Conservation (phyloP, 2,329 filamentous ascomycete species). For the Cytospora chrysosperma region DNA sequence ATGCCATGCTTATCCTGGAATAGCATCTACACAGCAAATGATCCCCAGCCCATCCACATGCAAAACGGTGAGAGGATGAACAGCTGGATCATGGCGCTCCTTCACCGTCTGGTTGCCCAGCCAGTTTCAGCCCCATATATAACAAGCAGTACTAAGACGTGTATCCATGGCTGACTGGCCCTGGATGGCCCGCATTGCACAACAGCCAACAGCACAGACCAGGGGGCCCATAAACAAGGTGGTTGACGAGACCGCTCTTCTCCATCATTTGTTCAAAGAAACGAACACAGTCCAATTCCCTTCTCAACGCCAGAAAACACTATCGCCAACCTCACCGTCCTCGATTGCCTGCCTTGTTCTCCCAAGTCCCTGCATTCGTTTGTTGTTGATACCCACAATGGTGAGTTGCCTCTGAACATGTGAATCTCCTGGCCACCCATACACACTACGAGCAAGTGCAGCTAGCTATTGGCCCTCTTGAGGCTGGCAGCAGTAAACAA, state of each 20-base stretch:
- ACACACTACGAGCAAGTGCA: constrained; percentile 6
- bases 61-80: too few relatives aligned
- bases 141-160: background rate
- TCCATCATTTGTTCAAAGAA: constrained; percentile 25
- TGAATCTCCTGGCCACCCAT: background rate
- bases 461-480: constrained; percentile 8
- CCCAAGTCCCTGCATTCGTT: background rate
- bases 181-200: constrained; percentile 4
- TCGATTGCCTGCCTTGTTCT: constrained; percentile 11
- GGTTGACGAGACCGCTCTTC: constrained; percentile 25
- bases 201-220: constrained; percentile 24
- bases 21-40: too few relatives aligned
- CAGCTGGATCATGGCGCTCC: too few relatives aligned
- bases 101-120: constrained; percentile 12
- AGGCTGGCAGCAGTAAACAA: constrained; percentile 8
- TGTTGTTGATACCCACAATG: constrained; percentile 11
- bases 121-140: constrained; percentile 12
- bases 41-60: too few relatives aligned
- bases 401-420: constrained; percentile 9
- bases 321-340: constrained; percentile 28
- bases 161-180: background rate
- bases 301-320: constrained; percentile 31
- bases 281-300: constrained; percentile 18
- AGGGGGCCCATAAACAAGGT: constrained; percentile 26
- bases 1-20: too few relatives aligned